A percentile compares a stretch with the other conserved stretches of the same genome.
Conservation (phyloP, 768 basidiomycete species). For the Royoungia palumana region DNA sequence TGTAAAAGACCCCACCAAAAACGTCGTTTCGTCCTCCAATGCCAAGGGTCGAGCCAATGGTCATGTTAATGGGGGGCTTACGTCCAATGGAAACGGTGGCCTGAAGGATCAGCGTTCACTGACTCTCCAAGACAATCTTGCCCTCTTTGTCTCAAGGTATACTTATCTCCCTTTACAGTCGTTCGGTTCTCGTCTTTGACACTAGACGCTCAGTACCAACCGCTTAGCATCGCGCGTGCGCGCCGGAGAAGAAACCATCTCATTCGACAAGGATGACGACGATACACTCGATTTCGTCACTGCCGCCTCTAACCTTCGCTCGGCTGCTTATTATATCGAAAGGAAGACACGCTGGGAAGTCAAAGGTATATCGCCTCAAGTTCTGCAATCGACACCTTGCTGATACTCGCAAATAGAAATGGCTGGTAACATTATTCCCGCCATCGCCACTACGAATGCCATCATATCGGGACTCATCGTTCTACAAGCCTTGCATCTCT, state of each 20-base stretch:
- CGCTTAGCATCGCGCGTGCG: slow-evolving; percentile 68
- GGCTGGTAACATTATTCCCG: slow-evolving; percentile 99
- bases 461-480: slow-evolving; percentile 95
- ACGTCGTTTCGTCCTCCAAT: slow-evolving; percentile 8
- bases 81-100: slow-evolving; percentile 24
- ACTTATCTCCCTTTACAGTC: neutral
- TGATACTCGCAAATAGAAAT: slow-evolving; percentile 58
- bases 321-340: slow-evolving; percentile 84
- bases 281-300: slow-evolving; percentile 97
- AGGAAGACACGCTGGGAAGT: slow-evolving; percentile 94
- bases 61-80: slow-evolving; percentile 14
- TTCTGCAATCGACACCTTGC: neutral
- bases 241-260: slow-evolving; percentile 65
- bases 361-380: slow-evolving; percentile 57
- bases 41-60: slow-evolving; percentile 29
- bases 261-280: slow-evolving; percentile 98
- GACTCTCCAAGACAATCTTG: slow-evolving; percentile 74
- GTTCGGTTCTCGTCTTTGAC: slow-evolving; percentile 7
- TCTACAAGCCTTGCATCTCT: slow-evolving; percentile 82
- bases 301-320: slow-evolving; percentile 89
- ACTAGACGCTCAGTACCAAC: slow-evolving; percentile 54
- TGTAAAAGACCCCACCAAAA: slow-evolving; percentile 31
- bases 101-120: slow-evolving; percentile 83
- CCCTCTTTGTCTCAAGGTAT: slow-evolving; percentile 83
- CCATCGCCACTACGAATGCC: slow-evolving; percentile 98